A percentile compares a stretch with the other conserved stretches of the same genome.
Evolutionary conservation across 2,329 filamentous ascomycete species (phyloP).

Genomic region (Colletotrichum costaricense): DNA sequence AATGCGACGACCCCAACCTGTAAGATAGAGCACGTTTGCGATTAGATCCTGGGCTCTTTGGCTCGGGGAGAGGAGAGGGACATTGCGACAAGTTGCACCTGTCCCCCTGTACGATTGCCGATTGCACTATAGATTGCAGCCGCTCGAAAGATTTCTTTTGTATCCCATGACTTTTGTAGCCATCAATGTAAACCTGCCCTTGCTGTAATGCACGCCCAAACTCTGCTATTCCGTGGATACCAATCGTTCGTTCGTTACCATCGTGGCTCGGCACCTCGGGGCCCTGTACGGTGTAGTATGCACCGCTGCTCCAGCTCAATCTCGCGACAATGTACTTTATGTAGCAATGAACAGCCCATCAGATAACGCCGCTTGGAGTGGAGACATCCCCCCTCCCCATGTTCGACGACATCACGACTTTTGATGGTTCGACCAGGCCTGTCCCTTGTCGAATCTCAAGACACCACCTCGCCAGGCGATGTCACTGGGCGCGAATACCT

Average conservation of each 20-base stretch:
- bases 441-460: background rate
- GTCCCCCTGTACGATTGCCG: background rate
- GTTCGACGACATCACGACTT: background rate
- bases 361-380: constrained; percentile 9
- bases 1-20: background rate
- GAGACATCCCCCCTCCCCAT: background rate
- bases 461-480: too few species aligned
- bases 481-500: too few species aligned
- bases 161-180: background rate
- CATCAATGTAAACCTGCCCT: too few species aligned
- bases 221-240: background rate
- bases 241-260: background rate
- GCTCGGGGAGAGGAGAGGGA: background rate
- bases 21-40: background rate
- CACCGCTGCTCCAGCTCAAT: background rate
- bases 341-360: background rate
- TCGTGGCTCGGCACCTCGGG: background rate
- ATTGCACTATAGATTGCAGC: background rate
- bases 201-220: background rate
- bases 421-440: background rate
- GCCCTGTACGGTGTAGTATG: too few species aligned
- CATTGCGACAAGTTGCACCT: background rate
- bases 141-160: constrained; percentile 6
- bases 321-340: background rate
- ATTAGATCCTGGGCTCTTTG: background rate